Conservation (phyloP, 352 stramenopile genomes). For the Peronospora destructor region DNA sequence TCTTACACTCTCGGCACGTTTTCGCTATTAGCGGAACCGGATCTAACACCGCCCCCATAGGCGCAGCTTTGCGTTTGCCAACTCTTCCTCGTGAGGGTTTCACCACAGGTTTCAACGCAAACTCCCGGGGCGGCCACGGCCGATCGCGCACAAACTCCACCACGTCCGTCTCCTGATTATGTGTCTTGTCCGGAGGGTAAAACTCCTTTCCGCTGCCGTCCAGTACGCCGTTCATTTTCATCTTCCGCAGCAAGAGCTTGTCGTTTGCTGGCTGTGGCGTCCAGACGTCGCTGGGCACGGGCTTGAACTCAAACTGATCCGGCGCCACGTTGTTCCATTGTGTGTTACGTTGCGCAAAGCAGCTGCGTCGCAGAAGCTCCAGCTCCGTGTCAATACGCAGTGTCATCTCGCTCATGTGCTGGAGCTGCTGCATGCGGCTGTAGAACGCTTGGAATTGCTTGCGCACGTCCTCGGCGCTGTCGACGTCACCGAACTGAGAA, state of each 20-base stretch:
- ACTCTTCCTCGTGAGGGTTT: conserved; percentile 37
- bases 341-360: conserved; percentile 71
- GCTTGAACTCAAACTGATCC: conserved; percentile 39
- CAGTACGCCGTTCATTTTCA: conserved; percentile 31
- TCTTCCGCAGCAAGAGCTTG: conserved; percentile 31
- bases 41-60: conserved; percentile 40
- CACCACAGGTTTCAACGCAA: conserved; percentile 45
- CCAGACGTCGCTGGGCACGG: conserved; percentile 27
- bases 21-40: conserved; percentile 29
- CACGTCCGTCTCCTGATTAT: conserved; percentile 13
- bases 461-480: conserved; percentile 32
- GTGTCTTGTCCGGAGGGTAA: conserved; percentile 14
- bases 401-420: conserved; percentile 51
- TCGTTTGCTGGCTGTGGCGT: conserved; percentile 32
- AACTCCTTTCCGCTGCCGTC: conserved; percentile 12
- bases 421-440: conserved; percentile 28
- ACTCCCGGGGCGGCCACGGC: conserved; percentile 68
- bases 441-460: conserved; percentile 39
- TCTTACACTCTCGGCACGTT: conserved; percentile 37
- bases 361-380: conserved; percentile 60
- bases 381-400: conserved; percentile 73
- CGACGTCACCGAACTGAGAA: conserved; percentile 25
- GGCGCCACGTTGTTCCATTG: conserved; percentile 50
- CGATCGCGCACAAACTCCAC: conserved; percentile 50
- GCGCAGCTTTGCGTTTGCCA: conserved; percentile 59